A percentile compares a stretch with the other conserved stretches of the same genome.
Evolutionary conservation across 768 basidiomycete species (phyloP).

Genomic region (Artomyces pyxidatus): DNA sequence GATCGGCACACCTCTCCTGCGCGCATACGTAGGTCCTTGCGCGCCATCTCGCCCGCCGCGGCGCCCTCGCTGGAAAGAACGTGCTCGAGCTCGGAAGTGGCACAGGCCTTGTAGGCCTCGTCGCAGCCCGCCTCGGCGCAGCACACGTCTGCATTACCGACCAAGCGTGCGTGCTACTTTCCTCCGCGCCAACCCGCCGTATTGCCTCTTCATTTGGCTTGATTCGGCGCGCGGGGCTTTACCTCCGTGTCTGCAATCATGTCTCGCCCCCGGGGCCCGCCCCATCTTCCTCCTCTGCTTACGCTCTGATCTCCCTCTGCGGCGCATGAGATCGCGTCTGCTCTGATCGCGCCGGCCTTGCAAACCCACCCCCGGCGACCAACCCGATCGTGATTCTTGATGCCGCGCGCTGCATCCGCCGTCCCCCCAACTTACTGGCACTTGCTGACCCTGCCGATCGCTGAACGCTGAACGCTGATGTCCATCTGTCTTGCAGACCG

Average conservation of each 20-base stretch:
- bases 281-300: neutral
- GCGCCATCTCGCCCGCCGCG: conserved; percentile 58
- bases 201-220: too few species aligned
- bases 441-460: neutral
- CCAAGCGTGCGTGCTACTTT: conserved; percentile 82
- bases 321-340: neutral
- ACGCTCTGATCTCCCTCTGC: neutral
- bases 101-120: conserved; percentile 88
- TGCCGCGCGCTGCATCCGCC: too few species aligned
- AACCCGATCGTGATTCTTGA: too few species aligned
- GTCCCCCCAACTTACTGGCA: neutral
- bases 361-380: too few species aligned
- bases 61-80: conserved; percentile 45
- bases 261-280: neutral
- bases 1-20: too few species aligned
- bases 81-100: conserved; percentile 86
- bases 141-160: conserved; percentile 75
- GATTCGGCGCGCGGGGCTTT: too few species aligned
- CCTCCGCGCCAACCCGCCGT: too few species aligned
- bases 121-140: conserved; percentile 63
- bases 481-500: conserved; percentile 37
- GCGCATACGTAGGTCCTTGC: conserved; percentile 85
- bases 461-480: neutral
- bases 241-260: too few species aligned
- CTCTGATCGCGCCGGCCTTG: neutral